Evolutionary conservation across 1,284 basidiomycete species (phyloP), one percentile per base, ranked within the genome.

Genomic region (Leccinum fuscescens): DNA sequence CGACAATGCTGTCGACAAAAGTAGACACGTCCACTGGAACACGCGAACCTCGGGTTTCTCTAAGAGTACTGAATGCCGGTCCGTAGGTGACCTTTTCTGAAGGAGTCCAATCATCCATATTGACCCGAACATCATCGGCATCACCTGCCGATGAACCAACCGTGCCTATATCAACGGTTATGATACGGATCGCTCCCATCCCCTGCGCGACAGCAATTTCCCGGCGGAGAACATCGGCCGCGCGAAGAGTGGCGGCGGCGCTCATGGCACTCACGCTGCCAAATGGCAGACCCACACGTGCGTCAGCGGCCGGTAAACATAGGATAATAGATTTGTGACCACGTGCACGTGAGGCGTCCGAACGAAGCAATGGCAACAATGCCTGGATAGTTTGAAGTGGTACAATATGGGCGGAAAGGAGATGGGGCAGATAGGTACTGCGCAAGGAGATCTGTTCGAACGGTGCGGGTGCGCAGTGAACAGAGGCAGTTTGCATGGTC

Each of bases 361-460:
- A 80, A 59, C 90, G 87, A 49, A 93, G 77, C 29, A 91, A 78
- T 4, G 91, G 90, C 35, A 93, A 77, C 24, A 95, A 80, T 1
- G 86, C 82, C 66, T 93, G 91, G 49, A 93, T 81, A 58, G 86
- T 81, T 65, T 88, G 85, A 48, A 93, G 79, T 15, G 90, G 90
- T 2, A 84, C 84, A 64, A 92, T 78, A 66, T 93, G 90, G 0
- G 90, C 86, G 2, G 85, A 82, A 56, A 79, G 83, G 56, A 92
- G 80, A 69, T 89, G 86, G 11, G 86, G 81, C 35, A 89, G 75
- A 69, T 92, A 92, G 5, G 81, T 77, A 49, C 80, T 77, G 22
- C 77, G 79, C 22, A 92, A 76, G n/a, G 83, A 80, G 44, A 93
- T 75, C 64, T 87, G 86, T 69, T 92, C 90, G 29, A 92, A 74